Conservation (phyloP, 2,329 filamentous ascomycete genomes). For the Alternaria angustiovoidea region DNA sequence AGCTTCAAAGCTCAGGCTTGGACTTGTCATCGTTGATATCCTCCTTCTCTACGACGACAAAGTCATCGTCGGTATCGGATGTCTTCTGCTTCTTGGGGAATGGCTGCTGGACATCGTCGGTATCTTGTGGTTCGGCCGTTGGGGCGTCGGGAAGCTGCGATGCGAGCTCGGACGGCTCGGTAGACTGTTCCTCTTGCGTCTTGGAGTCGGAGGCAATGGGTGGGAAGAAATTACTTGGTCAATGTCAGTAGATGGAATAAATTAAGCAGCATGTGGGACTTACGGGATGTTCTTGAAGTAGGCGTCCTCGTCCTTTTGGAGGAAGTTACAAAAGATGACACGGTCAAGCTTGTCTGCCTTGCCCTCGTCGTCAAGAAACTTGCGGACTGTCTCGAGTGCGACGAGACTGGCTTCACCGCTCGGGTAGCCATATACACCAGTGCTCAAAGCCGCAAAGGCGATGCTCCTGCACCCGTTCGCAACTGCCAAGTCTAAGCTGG, state of each 20-base stretch:
- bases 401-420: conserved; percentile 74
- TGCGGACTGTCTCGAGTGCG: conserved; percentile 69
- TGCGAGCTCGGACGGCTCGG: conserved; percentile 45
- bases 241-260: conserved; percentile 5
- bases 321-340: conserved; percentile 86
- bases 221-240: conserved; percentile 47
- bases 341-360: conserved; percentile 66
- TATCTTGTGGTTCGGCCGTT: conserved; percentile 55
- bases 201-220: conserved; percentile 26
- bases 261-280: conserved; percentile 42
- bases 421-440: conserved; percentile 90
- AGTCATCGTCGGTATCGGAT: conserved; percentile 42
- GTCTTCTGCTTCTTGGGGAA: conserved; percentile 59
- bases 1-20: conserved; percentile 19
- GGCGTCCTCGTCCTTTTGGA: conserved; percentile 75
- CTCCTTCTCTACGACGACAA: conserved; percentile 42
- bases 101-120: conserved; percentile 49
- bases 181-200: conserved; percentile 35
- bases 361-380: conserved; percentile 60
- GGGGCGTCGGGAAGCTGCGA: conserved; percentile 59
- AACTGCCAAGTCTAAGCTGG: conserved; percentile 75
- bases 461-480: conserved; percentile 72
- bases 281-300: conserved; percentile 79
- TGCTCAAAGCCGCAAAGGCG: conserved; percentile 86
- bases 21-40: conserved; percentile 28